Evolutionary conservation across 164 flowering plant genomes (phyloP), one percentile per base, ranked within the genome.

Genomic region (Magnolia officinalis): DNA sequence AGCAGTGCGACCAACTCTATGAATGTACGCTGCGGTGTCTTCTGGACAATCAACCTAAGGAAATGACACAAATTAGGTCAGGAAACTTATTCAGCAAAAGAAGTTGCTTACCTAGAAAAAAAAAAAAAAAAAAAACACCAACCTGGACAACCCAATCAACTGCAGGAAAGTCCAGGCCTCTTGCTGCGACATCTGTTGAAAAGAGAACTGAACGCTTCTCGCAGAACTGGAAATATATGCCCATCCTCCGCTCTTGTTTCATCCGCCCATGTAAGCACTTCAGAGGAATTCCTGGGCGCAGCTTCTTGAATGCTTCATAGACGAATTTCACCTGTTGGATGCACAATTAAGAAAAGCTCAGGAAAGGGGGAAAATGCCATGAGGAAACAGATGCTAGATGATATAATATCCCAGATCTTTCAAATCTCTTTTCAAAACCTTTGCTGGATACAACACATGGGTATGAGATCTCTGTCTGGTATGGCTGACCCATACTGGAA

Each of bases 131-230:
- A 50, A 16, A 37, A 74, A 70, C 2, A 55, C 67, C 71, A 50
- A 96, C 97, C 97, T 92, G 99, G 31, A 96, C 97, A 80, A 96
- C 98, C 99, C 98, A 96, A 81, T 96, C 96, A 80, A 94, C 98
- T 49, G 88, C 89, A 29, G 91, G 87, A 70, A 96, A 92, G 86
- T 96, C 98, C 78, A 96, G 97, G 26, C 99, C 98, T 84, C 99
- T 91, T 45, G 99, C 81, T 24, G 91, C 89, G 29, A 96, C 96
- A 84, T 96, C 99, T 59, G 99, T 96, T 58, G 89, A 83, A 77
- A 96, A 92, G 16, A 94, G 90, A 76, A 96, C 92, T 4, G 96
- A 88, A 1, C 83, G 88, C 59, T 77, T 67, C 83, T 91, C 95
- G 81, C 91, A 86, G 72, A 94, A 94, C 82, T 90, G 85, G 1